These are phyloP conservation scores for Pythium aphanidermatum DNA, from an alignment of 352 stramenopile species.

Conservation along the genomic window DNA sequence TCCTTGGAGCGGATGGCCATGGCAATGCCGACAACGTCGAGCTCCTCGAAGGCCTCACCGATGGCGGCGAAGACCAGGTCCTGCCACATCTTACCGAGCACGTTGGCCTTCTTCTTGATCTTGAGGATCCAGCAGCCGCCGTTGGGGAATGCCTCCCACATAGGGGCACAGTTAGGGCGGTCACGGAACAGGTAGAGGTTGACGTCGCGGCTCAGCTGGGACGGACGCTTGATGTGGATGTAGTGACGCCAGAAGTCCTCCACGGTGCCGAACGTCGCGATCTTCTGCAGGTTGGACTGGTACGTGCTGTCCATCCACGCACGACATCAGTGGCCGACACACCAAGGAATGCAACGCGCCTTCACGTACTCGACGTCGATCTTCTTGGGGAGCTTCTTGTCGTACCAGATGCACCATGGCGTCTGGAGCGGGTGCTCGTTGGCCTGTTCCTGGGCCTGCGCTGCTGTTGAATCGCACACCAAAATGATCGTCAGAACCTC, in stretches of 20 bases:
- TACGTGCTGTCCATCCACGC: constrained; percentile 37
- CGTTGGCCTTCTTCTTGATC: constrained; percentile 93
- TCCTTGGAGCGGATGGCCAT: constrained; percentile 93
- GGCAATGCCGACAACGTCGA: constrained; percentile 90
- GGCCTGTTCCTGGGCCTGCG: constrained; percentile 26
- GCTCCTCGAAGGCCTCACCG: constrained; percentile 88
- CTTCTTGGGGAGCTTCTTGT: constrained; percentile 92
- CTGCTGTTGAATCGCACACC: constrained; percentile 1
- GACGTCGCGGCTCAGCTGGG: constrained; percentile 86
- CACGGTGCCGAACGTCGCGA: constrained; percentile 87
- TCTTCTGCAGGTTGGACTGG: constrained; percentile 81
- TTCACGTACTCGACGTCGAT: constrained; percentile 74
- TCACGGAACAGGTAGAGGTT: constrained; percentile 94
- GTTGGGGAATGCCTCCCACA: constrained; percentile 91
- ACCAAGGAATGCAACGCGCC: neutral
- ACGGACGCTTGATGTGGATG: constrained; percentile 92
- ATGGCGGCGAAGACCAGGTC: constrained; percentile 91
- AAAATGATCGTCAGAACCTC: no score
- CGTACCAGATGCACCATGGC: constrained; percentile 88
- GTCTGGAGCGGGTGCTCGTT: constrained; percentile 83
- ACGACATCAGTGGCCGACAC: constrained; percentile 3
- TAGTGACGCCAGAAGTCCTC: constrained; percentile 93
- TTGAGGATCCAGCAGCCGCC: constrained; percentile 94
- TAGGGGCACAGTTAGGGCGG: constrained; percentile 77
- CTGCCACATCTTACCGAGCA: constrained; percentile 94